Evolutionary conservation across 768 basidiomycete genomes (phyloP).

Genomic region (Termitomyces eurrhizus): DNA sequence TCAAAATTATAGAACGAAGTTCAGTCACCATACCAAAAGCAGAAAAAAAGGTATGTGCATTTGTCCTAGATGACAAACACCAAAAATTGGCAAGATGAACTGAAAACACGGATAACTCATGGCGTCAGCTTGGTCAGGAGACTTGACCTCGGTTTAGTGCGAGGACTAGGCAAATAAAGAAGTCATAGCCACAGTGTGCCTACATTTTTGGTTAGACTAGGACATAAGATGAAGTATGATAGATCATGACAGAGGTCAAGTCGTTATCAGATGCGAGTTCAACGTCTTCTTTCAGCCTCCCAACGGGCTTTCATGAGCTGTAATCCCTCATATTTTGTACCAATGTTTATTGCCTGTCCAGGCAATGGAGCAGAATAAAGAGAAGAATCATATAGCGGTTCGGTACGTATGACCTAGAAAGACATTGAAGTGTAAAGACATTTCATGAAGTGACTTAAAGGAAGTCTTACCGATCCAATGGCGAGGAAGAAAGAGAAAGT

Average conservation of each 20-base stretch:
- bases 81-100: neutral
- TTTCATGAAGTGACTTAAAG: neutral
- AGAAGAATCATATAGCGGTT: constrained; percentile 48
- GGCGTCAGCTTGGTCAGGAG: neutral
- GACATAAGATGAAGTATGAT: neutral
- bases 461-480: constrained; percentile 73
- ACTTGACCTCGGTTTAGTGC: neutral
- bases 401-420: constrained; percentile 84
- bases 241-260: neutral
- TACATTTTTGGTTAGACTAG: neutral
- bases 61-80: neutral
- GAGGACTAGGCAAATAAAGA: neutral
- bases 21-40: neutral
- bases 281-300: constrained; percentile 56
- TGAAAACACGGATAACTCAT: neutral
- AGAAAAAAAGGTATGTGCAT: neutral
- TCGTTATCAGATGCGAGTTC: constrained; percentile 4
- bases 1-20: neutral
- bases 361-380: constrained; percentile 57
- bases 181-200: constrained; percentile 4
- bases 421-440: constrained; percentile 7
- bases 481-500: constrained; percentile 98
- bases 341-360: constrained; percentile 45
- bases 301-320: constrained; percentile 71
- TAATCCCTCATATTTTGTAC: constrained; percentile 65